phyloP scores from a whole-genome alignment of 345 rosid genomes.

The Atalantia buxifolia region DNA sequence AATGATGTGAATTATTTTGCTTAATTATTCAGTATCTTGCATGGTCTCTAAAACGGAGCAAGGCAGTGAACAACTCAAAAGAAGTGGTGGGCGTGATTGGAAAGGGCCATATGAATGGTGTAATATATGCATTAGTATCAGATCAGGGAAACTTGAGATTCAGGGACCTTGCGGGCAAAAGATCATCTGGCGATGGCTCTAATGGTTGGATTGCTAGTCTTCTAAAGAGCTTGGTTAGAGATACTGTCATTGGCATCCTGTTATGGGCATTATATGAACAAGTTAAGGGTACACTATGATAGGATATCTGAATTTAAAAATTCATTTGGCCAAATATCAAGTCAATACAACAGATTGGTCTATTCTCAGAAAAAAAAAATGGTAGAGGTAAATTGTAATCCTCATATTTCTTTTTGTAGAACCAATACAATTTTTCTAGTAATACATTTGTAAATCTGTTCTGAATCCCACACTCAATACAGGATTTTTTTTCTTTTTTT shows the following conservation, averaged over 20 bases:
- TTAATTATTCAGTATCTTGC: slow-evolving; percentile 60
- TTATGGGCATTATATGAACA: slow-evolving; percentile 55
- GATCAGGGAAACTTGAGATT: slow-evolving; percentile 74
- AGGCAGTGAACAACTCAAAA: slow-evolving; percentile 73
- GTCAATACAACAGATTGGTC: neutral
- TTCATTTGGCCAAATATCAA: neutral
- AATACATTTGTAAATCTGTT: neutral
- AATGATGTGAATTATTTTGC: neutral
- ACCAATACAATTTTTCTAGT: slow-evolving; percentile 9
- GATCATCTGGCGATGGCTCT: slow-evolving; percentile 18
- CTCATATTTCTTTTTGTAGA: neutral
- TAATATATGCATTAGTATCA: slow-evolving; percentile 67
- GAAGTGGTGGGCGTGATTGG: slow-evolving; percentile 83
- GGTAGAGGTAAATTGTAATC: neutral
- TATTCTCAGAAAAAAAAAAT: too few species aligned
- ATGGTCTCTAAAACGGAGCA: slow-evolving; percentile 91
- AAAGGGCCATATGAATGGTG: slow-evolving; percentile 86
- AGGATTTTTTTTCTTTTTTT: neutral
- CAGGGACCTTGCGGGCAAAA: slow-evolving; percentile 64
- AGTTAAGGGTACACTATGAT: slow-evolving; percentile 12
- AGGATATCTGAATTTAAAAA: neutral
- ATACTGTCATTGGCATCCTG: slow-evolving; percentile 41
- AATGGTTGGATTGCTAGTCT: slow-evolving; percentile 31
- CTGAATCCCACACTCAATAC: neutral
- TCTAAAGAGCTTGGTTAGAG: slow-evolving; percentile 43